These are phyloP conservation scores for Aspergillus fumigatiaffinis DNA, from an alignment of 2,329 filamentous ascomycete genomes.

Conservation along the genomic window DNA sequence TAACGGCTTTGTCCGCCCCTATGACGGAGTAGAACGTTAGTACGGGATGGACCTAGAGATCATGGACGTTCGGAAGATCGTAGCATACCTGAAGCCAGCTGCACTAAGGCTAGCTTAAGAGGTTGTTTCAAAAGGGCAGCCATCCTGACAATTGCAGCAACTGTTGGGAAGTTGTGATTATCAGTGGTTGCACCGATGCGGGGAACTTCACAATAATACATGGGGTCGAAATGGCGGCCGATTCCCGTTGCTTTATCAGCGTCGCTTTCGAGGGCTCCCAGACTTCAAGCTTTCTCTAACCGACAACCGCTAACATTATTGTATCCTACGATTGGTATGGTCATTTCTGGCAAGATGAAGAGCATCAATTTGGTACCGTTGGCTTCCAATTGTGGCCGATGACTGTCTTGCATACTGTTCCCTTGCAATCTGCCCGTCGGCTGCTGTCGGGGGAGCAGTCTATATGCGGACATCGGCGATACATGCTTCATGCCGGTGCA, in stretches of 20 bases:
- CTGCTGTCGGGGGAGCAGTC: too few relatives aligned
- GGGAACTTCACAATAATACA: background rate
- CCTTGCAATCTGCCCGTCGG: too few relatives aligned
- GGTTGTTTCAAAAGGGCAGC: constrained; percentile 65
- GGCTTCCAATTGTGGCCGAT: too few relatives aligned
- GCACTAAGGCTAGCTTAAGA: constrained; percentile 75
- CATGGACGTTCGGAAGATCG: background rate
- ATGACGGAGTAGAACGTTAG: constrained; percentile 5
- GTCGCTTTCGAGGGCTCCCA: background rate
- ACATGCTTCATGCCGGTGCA: too few relatives aligned
- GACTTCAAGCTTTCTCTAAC: too few relatives aligned
- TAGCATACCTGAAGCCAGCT: constrained; percentile 65
- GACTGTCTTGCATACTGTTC: too few relatives aligned
- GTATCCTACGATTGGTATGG: too few relatives aligned
- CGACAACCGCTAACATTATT: too few relatives aligned
- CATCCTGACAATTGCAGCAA: constrained; percentile 33
- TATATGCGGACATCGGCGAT: too few relatives aligned
- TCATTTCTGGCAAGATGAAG: too few relatives aligned
- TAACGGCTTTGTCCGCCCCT: constrained; percentile 77
- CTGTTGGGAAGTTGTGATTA: background rate
- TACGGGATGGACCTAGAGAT: background rate
- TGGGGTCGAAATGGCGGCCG: background rate
- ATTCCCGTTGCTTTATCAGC: background rate
- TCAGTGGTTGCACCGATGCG: background rate
- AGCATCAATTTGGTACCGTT: too few relatives aligned